Conservation (phyloP, 2,329 filamentous ascomycete genomes). For the Penicillium sp. region DNA sequence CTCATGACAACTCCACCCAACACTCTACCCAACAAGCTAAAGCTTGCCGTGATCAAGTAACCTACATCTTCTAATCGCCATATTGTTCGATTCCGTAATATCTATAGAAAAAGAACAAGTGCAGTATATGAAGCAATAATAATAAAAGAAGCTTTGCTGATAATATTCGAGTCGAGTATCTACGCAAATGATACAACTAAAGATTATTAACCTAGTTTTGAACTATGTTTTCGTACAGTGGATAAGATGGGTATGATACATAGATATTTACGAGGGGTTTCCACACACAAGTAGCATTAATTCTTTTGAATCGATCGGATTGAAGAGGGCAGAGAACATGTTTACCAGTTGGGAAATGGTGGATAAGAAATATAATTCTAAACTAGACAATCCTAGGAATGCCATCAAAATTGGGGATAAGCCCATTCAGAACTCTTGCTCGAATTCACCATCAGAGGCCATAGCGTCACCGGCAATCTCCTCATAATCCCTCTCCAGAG, state of each 20-base stretch:
- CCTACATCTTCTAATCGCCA: too few relatives aligned
- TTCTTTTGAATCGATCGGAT: not conserved
- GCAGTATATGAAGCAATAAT: too few relatives aligned
- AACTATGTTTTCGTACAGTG: not conserved
- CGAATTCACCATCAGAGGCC: constrained; percentile 5
- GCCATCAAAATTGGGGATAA: not conserved
- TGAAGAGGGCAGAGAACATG: not conserved
- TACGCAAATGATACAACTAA: too few relatives aligned
- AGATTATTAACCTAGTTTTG: too few relatives aligned
- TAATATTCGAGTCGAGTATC: too few relatives aligned
- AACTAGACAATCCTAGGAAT: not conserved
- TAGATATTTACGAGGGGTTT: not conserved
- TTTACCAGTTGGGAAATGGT: not conserved
- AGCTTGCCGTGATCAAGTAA: too few relatives aligned
- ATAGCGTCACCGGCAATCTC: constrained; percentile 74
- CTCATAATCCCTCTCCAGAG: constrained; percentile 83
- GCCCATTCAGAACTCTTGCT: not conserved
- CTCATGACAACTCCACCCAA: too few relatives aligned
- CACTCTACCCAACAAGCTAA: too few relatives aligned
- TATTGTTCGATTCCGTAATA: too few relatives aligned
- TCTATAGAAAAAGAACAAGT: too few relatives aligned
- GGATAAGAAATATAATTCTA: not conserved
- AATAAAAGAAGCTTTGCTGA: too few relatives aligned
- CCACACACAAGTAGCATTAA: not conserved
- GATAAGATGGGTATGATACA: not conserved